A percentile compares a stretch with the other conserved stretches of the same genome.
Evolutionary conservation across 805 yeast genomes (phyloP).

Genomic region (Myxozyma sirexii): DNA sequence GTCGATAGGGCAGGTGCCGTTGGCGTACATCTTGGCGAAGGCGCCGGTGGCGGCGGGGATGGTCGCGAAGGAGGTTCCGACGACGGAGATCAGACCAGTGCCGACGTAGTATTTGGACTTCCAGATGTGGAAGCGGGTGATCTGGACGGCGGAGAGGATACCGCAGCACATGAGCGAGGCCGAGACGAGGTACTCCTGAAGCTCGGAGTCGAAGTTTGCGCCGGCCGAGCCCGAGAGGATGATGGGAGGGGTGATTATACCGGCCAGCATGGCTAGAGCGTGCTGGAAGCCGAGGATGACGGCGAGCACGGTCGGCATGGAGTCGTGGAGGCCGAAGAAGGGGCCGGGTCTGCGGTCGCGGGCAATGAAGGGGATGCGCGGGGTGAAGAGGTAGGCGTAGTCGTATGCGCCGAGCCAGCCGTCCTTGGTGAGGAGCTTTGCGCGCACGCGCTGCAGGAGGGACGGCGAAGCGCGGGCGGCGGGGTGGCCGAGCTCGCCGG

Average conservation of each 20-base stretch:
- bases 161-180: constrained; percentile 73
- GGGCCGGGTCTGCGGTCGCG: constrained; percentile 59
- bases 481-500: constrained; percentile 20
- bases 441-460: background rate
- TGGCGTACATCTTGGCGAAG: constrained; percentile 75
- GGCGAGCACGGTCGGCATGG: constrained; percentile 80
- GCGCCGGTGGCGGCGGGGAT: constrained; percentile 76
- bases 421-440: constrained; percentile 44
- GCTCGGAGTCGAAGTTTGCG: constrained; percentile 51
- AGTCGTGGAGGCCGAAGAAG: constrained; percentile 77
- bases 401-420: constrained; percentile 89
- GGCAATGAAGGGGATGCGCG: constrained; percentile 70
- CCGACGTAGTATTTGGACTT: constrained; percentile 78
- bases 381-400: constrained; percentile 76
- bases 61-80: constrained; percentile 89
- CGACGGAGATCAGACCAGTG: constrained; percentile 86
- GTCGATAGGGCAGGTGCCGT: constrained; percentile 66
- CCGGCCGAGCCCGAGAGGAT: constrained; percentile 64
- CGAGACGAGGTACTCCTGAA: constrained; percentile 68
- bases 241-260: constrained; percentile 82
- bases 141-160: constrained; percentile 69
- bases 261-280: constrained; percentile 87
- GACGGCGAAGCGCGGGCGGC: constrained; percentile 11
- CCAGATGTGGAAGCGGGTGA: constrained; percentile 76
- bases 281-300: constrained; percentile 84